phyloP scores from a whole-genome alignment of 495 filamentous ascomycete genomes.

The Penicillium coffeae region DNA sequence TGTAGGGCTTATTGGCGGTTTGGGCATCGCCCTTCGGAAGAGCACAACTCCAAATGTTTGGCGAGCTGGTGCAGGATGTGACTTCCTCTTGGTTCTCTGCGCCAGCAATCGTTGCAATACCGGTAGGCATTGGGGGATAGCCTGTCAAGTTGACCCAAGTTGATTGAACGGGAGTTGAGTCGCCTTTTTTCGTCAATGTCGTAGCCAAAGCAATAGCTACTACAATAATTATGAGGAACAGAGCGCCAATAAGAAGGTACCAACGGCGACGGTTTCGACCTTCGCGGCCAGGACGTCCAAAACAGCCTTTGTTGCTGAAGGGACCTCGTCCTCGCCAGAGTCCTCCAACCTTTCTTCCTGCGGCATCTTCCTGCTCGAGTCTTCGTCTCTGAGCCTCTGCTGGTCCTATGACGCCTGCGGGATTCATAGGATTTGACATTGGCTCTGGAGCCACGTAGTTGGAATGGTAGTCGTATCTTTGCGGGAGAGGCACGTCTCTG shows the following conservation, averaged over 20 bases:
- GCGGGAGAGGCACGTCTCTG: conserved; percentile 18
- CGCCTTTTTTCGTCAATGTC: conserved; percentile 51
- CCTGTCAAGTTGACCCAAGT: conserved; percentile 80
- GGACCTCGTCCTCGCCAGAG: conserved; percentile 60
- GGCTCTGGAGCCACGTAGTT: conserved; percentile 17
- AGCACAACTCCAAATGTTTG: conserved; percentile 77
- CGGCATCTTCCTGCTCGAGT: conserved; percentile 60
- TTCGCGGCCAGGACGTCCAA: conserved; percentile 59
- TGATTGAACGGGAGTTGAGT: conserved; percentile 42
- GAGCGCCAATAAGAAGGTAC: conserved; percentile 50
- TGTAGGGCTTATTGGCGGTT: conserved; percentile 53
- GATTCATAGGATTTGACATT: conserved; percentile 12
- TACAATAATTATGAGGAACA: conserved; percentile 56
- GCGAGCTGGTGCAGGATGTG: conserved; percentile 62
- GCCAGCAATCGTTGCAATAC: conserved; percentile 69
- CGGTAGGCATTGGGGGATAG: conserved; percentile 81
- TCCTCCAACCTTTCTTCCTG: conserved; percentile 51
- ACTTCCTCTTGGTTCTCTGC: conserved; percentile 54
- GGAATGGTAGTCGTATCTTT: conserved; percentile 21
- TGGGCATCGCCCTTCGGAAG: conserved; percentile 69
- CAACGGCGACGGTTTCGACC: conserved; percentile 60
- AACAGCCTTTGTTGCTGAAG: conserved; percentile 56
- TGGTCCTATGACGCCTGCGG: conserved; percentile 35
- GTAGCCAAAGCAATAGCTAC: conserved; percentile 57
- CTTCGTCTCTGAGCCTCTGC: conserved; percentile 52